These are phyloP conservation scores for Salvia hispanica DNA, from an alignment of 257 asterid species.

Conservation along the genomic window DNA sequence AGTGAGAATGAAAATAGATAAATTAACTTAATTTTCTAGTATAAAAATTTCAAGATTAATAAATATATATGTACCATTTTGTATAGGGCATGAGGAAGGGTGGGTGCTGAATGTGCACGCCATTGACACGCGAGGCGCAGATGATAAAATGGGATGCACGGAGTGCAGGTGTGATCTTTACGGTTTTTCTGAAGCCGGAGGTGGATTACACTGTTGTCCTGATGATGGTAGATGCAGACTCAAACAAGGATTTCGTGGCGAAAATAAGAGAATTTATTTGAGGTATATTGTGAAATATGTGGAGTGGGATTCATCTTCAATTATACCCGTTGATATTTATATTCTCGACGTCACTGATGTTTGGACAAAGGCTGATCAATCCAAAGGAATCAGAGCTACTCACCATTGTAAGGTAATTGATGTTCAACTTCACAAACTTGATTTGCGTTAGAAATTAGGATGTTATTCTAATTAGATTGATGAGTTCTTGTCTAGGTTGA, in stretches of 20 bases:
- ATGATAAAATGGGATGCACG: conserved; percentile 58
- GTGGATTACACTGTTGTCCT: conserved; percentile 64
- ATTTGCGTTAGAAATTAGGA: too few species aligned
- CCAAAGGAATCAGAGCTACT: conserved; percentile 28
- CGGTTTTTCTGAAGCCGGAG: conserved; percentile 38
- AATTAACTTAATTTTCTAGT: too few species aligned
- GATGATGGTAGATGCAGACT: conserved; percentile 54
- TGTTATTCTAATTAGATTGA: too few species aligned
- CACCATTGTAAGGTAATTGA: conserved; percentile 39
- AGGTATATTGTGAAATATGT: conserved; percentile 59
- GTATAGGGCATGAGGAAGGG: conserved; percentile 52
- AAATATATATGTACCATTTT: not conserved
- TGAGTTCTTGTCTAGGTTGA: conserved; percentile 45
- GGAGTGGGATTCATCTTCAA: conserved; percentile 53
- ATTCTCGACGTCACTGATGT: conserved; percentile 56
- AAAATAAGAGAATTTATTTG: conserved; percentile 47
- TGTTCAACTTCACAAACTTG: too few species aligned
- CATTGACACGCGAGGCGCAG: conserved; percentile 67
- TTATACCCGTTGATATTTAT: conserved; percentile 54
- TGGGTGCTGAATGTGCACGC: conserved; percentile 74
- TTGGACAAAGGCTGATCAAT: conserved; percentile 32
- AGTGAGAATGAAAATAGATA: too few species aligned
- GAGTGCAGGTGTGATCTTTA: conserved; percentile 68
- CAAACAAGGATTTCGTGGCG: conserved; percentile 45
- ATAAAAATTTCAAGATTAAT: too few species aligned